phyloP scores from a whole-genome alignment of 2,329 filamentous ascomycete genomes.

The Ceratocystis variospora region DNA sequence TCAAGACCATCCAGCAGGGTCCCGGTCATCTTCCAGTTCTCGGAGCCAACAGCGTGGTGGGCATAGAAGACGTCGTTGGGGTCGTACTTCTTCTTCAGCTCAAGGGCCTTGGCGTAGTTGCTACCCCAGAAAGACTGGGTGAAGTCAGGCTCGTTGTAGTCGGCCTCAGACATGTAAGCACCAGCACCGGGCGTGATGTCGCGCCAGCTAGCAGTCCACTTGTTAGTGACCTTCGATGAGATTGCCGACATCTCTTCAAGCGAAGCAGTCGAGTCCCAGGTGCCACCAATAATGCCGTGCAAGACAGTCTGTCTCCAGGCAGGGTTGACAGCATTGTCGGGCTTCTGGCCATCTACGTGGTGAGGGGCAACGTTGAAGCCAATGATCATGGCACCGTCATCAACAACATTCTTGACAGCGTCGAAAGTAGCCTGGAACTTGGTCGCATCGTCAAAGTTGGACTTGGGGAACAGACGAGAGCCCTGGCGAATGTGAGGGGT shows the following conservation, averaged over 20 bases:
- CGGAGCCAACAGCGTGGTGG: constrained; percentile 37
- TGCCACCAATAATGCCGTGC: constrained; percentile 26
- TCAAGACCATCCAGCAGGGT: constrained; percentile 24
- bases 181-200: constrained; percentile 30
- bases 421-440: constrained; percentile 23
- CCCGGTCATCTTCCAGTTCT: constrained; percentile 32
- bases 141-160: constrained; percentile 35
- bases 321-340: constrained; percentile 29
- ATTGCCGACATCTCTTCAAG: constrained; percentile 15
- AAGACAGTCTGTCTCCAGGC: constrained; percentile 31
- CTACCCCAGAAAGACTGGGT: constrained; percentile 34
- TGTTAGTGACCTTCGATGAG: constrained; percentile 21
- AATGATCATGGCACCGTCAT: constrained; percentile 27
- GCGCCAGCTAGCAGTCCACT: constrained; percentile 23
- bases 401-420: constrained; percentile 27
- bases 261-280: not conserved
- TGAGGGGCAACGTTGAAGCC: constrained; percentile 26
- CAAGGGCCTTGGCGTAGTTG: constrained; percentile 31
- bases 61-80: constrained; percentile 35
- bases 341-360: constrained; percentile 24
- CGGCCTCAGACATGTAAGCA: constrained; percentile 39
- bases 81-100: constrained; percentile 38
- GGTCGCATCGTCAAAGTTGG: constrained; percentile 23
- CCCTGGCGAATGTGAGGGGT: constrained; percentile 20
- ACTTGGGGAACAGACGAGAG: constrained; percentile 26